Evolutionary conservation across 805 yeast species (phyloP).

Genomic region (Zygotorulaspora danielsina): DNA sequence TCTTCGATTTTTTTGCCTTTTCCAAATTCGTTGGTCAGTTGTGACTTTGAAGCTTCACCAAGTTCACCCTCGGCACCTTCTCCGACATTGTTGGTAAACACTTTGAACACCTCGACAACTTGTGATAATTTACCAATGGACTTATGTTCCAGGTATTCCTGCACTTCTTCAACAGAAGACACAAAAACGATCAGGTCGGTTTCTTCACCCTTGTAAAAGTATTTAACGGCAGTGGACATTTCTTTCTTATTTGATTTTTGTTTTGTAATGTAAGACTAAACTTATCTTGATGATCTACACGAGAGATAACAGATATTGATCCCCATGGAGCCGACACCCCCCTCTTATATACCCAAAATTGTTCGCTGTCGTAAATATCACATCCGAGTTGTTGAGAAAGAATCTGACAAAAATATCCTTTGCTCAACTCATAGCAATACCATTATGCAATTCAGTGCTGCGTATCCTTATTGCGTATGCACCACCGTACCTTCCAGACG

Average conservation of each 20-base stretch:
- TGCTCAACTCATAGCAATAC: not conserved
- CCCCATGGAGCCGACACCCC: not conserved
- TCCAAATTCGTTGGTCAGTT: conserved; percentile 67
- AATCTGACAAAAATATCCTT: no score
- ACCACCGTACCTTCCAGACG: not conserved
- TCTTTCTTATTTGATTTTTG: not conserved
- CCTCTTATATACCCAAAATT: not conserved
- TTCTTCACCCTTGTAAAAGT: conserved; percentile 61
- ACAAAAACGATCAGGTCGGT: conserved; percentile 64
- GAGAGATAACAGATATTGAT: not conserved
- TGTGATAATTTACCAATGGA: conserved; percentile 44
- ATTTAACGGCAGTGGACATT: conserved; percentile 41
- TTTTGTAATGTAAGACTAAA: not conserved
- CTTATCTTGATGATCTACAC: not conserved
- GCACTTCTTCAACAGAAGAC: conserved; percentile 47
- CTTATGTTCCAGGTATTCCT: conserved; percentile 42
- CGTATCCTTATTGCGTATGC: not conserved
- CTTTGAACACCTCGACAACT: conserved; percentile 58
- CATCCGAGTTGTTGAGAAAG: no score
- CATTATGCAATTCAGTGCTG: not conserved
- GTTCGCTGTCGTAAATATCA: no score
- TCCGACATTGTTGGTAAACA: conserved; percentile 58
- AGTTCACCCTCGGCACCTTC: conserved; percentile 67
- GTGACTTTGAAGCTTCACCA: conserved; percentile 65
- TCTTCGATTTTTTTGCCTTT: conserved; percentile 47